Evolutionary conservation across 441 rosid species (phyloP).

Genomic region (Pelargonium myrrhifolium): DNA sequence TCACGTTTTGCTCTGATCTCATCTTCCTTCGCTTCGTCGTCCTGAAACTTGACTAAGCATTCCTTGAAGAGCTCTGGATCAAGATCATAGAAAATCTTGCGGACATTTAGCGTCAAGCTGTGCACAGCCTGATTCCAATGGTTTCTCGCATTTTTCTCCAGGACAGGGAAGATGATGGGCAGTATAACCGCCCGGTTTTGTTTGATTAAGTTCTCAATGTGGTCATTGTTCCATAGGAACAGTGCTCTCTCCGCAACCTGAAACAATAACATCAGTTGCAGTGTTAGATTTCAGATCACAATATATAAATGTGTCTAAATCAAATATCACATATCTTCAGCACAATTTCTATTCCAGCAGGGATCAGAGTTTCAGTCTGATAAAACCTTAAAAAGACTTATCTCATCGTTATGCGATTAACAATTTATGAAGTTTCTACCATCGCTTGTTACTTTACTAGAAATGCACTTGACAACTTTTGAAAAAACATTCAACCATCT

Average conservation of each 20-base stretch:
- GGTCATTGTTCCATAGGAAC: constrained; percentile 88
- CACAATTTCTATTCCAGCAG: too few species aligned
- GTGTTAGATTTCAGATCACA: neutral
- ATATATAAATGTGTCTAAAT: too few species aligned
- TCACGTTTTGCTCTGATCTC: constrained; percentile 46
- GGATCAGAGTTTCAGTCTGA: too few species aligned
- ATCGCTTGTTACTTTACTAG: too few species aligned
- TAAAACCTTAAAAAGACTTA: too few species aligned
- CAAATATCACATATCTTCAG: too few species aligned
- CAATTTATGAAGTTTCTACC: too few species aligned
- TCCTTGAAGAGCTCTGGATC: constrained; percentile 75
- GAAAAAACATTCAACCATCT: too few species aligned
- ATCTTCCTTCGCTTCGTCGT: constrained; percentile 48
- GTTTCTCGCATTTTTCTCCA: constrained; percentile 60
- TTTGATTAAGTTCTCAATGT: constrained; percentile 67
- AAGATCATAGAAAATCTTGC: constrained; percentile 58
- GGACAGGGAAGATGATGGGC: constrained; percentile 73
- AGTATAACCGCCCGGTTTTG: constrained; percentile 64
- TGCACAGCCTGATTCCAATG: constrained; percentile 90
- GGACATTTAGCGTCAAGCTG: constrained; percentile 73
- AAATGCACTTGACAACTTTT: too few species aligned
- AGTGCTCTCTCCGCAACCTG: constrained; percentile 88
- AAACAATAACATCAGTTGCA: neutral
- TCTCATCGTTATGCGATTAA: too few species aligned
- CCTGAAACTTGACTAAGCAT: constrained; percentile 56